Evolutionary conservation across 2,329 filamentous ascomycete genomes (phyloP).

Genomic region (Fusarium odoratissimum): DNA sequence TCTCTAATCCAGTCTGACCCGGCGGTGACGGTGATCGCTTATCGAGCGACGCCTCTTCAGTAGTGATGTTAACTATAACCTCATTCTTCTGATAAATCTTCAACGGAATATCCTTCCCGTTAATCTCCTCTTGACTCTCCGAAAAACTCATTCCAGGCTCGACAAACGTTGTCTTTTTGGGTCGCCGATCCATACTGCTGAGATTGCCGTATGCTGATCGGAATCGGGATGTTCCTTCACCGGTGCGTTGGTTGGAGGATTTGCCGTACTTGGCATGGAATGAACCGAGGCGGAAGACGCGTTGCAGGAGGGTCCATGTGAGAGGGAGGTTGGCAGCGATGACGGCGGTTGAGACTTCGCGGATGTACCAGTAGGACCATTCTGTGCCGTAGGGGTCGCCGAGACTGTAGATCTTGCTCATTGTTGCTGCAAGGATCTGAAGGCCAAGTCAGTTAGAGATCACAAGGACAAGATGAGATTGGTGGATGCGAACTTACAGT

Average conservation of each 20-base stretch:
- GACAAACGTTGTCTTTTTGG: neutral
- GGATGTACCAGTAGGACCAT: slow-evolving; percentile 60
- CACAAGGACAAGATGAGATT: no score
- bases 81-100: slow-evolving; percentile 55
- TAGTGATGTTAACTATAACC: slow-evolving; percentile 44
- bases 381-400: slow-evolving; percentile 51
- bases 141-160: slow-evolving; percentile 42
- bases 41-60: slow-evolving; percentile 3
- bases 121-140: slow-evolving; percentile 54
- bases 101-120: slow-evolving; percentile 48
- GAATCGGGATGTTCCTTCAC: slow-evolving; percentile 37
- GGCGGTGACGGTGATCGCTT: slow-evolving; percentile 8
- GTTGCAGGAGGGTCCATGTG: slow-evolving; percentile 57
- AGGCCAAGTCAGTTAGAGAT: neutral
- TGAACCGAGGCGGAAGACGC: slow-evolving; percentile 49
- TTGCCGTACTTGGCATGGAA: slow-evolving; percentile 45
- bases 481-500: slow-evolving; percentile 48
- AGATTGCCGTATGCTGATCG: slow-evolving; percentile 42
- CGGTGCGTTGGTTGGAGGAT: slow-evolving; percentile 40
- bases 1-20: neutral
- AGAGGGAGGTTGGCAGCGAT: slow-evolving; percentile 58
- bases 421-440: slow-evolving; percentile 40
- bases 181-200: slow-evolving; percentile 34
- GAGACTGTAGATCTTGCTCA: slow-evolving; percentile 58
- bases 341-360: slow-evolving; percentile 59